Conservation (phyloP, 169 alveolate genomes). For the Pseudocohnilembus persalinus region DNA sequence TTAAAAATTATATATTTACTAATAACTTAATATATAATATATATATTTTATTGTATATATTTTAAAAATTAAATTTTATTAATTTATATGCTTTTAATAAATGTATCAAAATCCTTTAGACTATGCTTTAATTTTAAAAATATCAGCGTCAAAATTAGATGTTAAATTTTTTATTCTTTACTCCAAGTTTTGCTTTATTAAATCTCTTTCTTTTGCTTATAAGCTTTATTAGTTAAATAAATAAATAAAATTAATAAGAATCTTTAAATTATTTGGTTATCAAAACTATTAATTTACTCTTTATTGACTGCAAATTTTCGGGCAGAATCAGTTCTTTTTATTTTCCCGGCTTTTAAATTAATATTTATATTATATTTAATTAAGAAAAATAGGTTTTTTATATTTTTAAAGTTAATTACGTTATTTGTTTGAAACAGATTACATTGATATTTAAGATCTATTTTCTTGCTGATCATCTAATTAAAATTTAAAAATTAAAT, state of each 20-base stretch:
- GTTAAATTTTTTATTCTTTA: background rate
- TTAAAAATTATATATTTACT: no score
- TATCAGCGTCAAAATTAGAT: background rate
- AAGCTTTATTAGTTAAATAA: background rate
- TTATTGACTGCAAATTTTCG: background rate
- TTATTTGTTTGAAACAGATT: background rate
- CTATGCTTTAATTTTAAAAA: background rate
- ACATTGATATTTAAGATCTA: background rate
- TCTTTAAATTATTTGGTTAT: no score
- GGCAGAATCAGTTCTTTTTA: background rate
- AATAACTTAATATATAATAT: no score
- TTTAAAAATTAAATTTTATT: no score
- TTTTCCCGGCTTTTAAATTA: background rate
- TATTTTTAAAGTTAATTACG: background rate
- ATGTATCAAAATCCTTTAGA: background rate
- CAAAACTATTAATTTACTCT: background rate
- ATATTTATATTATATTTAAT: no score
- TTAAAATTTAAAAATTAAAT: no score
- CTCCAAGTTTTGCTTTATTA: background rate
- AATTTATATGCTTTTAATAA: no score
- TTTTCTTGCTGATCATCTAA: background rate
- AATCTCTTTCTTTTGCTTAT: background rate
- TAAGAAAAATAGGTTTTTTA: background rate
- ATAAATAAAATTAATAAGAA: no score
- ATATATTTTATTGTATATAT: background rate